These are phyloP conservation scores for Grosmannia serpens DNA, from an alignment of 2,329 filamentous ascomycete species.

Conservation along the genomic window DNA sequence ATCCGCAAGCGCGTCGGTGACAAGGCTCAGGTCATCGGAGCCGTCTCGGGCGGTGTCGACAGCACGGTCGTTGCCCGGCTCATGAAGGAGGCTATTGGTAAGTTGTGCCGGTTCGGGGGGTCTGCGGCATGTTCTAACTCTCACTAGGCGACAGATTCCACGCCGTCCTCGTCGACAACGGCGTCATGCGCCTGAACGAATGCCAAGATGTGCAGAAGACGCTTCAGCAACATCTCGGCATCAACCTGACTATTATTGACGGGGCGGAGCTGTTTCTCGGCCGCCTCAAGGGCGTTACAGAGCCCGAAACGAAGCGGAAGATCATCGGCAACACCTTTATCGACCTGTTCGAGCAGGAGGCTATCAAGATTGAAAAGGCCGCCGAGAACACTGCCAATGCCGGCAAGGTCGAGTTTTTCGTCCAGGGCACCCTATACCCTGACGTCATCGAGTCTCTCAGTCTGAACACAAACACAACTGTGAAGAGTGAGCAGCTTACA, in stretches of 20 bases:
- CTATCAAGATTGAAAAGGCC: conserved; percentile 53
- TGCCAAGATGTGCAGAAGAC: conserved; percentile 71
- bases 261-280: conserved; percentile 66
- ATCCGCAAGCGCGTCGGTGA: conserved; percentile 76
- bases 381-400: conserved; percentile 54
- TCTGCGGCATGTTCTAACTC: neutral
- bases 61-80: conserved; percentile 77
- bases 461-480: conserved; percentile 21
- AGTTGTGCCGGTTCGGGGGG: neutral
- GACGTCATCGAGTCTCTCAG: conserved; percentile 32
- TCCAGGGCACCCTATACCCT: conserved; percentile 57
- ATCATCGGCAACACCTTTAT: conserved; percentile 63
- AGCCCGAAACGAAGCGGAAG: conserved; percentile 63
- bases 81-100: conserved; percentile 58
- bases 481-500: conserved; percentile 21
- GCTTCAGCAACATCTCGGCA: conserved; percentile 66
- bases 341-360: conserved; percentile 68
- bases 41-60: conserved; percentile 65
- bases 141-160: conserved; percentile 49
- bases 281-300: conserved; percentile 61
- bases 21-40: conserved; percentile 58
- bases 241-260: conserved; percentile 83
- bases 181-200: conserved; percentile 71
- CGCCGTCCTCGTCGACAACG: conserved; percentile 65
- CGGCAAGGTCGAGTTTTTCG: conserved; percentile 74